Base-by-base conservation (phyloP, 2,329 filamentous ascomycete genomes). In the Sporothrix sp. region DNA sequence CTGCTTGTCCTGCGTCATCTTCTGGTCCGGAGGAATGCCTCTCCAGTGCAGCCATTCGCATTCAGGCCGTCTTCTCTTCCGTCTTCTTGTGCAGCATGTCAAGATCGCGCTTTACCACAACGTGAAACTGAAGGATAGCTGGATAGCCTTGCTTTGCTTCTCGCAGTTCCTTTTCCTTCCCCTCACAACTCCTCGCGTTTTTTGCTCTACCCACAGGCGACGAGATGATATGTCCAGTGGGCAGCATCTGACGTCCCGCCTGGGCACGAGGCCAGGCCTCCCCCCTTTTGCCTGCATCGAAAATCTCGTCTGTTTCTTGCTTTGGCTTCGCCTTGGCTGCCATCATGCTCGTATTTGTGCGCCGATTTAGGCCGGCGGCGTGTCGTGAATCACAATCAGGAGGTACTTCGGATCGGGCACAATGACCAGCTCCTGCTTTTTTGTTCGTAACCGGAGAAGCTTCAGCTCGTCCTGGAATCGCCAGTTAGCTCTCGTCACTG, bases 341-440 rank as follows among this genome's bases (percentile, higher is more conserved):
- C 25, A n/a, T 32, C 16, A 16, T 23, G 5, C 16, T 25, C 30
- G 11, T n/a, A n/a, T n/a, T n/a, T n/a, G n/a, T n/a, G n/a, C n/a
- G n/a, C 25, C 6, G 25, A 5, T 10, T 35, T 66, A 85, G 60
- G 80, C 81, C 8, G 80, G 76, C 35, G 85, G 82, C n/a, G 85
- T 88, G 63, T 90, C 86, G 67, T 91, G 86, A 51, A 91, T 78
- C 33, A 89, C 83, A 50, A 90, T 79, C 33, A 91, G 74, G 42
- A 93, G 71, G 66, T 86, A 94, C 61, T 87, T 89, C 36, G 77
- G 62, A 64, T 91, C 87, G 65, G 85, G 86, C 18, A 91, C 84
- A 61, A 93, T 87, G 53, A 93, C 84, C 55, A 93, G 69, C 65
- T 94, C 87, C 59, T 89, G 85, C 65, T 86, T 89, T 71, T 82